Conservation (phyloP, 2,329 filamentous ascomycete species). For the Fusarium pseudograminearum region DNA sequence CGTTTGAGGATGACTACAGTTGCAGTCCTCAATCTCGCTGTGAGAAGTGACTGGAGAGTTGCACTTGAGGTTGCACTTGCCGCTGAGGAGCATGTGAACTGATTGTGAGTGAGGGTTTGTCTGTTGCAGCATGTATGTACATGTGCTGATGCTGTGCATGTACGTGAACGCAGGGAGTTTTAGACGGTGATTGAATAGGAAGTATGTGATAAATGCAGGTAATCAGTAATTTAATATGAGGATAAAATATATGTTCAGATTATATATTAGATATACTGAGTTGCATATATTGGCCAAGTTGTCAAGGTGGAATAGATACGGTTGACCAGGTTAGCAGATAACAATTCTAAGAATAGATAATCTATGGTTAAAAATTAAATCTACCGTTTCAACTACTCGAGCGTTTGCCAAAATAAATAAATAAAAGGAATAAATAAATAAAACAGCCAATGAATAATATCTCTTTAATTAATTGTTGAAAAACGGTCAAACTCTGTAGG, state of each 20-base stretch:
- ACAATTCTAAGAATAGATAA: not conserved
- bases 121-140: not conserved
- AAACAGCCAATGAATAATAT: slow-evolving; percentile 27
- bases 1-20: slow-evolving; percentile 18
- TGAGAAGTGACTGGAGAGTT: slow-evolving; percentile 21
- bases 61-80: slow-evolving; percentile 13
- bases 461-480: not conserved
- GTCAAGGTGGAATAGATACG: not conserved
- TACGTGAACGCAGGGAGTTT: slow-evolving; percentile 6
- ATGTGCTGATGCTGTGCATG: slow-evolving; percentile 32
- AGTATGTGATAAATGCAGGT: not conserved
- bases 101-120: slow-evolving; percentile 25
- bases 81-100: slow-evolving; percentile 35
- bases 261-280: not conserved
- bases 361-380: not conserved
- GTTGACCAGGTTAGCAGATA: not conserved
- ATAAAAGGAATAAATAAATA: not conserved
- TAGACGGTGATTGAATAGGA: slow-evolving; percentile 11
- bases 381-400: slow-evolving; percentile 17
- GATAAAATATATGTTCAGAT: fast-evolving
- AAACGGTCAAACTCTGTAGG: slow-evolving; percentile 4
- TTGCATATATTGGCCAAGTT: not conserved
- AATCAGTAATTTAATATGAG: fast-evolving
- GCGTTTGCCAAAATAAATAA: not conserved
- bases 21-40: not conserved